Evolutionary conservation across 2,329 filamentous ascomycete species (phyloP).

Genomic region (Pyricularia grisea): DNA sequence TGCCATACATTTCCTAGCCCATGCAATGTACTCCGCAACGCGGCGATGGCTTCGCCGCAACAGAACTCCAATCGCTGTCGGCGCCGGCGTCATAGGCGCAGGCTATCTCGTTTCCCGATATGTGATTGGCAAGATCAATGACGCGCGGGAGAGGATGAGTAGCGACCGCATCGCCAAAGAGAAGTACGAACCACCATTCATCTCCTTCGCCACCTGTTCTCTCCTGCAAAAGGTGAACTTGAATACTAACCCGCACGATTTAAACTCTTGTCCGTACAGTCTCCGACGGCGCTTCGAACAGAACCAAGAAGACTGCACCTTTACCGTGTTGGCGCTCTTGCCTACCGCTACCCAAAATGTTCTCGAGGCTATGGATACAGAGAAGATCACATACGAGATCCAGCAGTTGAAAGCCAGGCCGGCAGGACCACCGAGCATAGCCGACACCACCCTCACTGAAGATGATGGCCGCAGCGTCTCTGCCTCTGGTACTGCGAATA

Average conservation of each 20-base stretch:
- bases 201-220: not conserved
- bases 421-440: conserved; percentile 44
- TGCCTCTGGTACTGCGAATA: conserved; percentile 13
- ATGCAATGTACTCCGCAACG: conserved; percentile 55
- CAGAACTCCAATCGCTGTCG: conserved; percentile 79
- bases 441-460: conserved; percentile 66
- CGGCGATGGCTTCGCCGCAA: conserved; percentile 91
- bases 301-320: conserved; percentile 98
- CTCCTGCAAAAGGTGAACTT: not conserved
- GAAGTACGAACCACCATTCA: conserved; percentile 55
- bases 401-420: conserved; percentile 70
- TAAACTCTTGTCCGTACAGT: conserved; percentile 36
- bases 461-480: conserved; percentile 69
- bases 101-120: conserved; percentile 92
- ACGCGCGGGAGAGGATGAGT: conserved; percentile 92
- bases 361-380: conserved; percentile 78
- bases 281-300: conserved; percentile 94
- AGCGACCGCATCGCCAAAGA: conserved; percentile 93
- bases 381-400: conserved; percentile 85
- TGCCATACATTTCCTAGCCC: not conserved
- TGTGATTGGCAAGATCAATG: conserved; percentile 80
- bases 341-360: conserved; percentile 88
- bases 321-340: conserved; percentile 90
- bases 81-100: conserved; percentile 76
- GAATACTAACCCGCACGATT: not conserved